phyloP scores from a whole-genome alignment of 768 basidiomycete species.

The Termitomyces sp. region DNA sequence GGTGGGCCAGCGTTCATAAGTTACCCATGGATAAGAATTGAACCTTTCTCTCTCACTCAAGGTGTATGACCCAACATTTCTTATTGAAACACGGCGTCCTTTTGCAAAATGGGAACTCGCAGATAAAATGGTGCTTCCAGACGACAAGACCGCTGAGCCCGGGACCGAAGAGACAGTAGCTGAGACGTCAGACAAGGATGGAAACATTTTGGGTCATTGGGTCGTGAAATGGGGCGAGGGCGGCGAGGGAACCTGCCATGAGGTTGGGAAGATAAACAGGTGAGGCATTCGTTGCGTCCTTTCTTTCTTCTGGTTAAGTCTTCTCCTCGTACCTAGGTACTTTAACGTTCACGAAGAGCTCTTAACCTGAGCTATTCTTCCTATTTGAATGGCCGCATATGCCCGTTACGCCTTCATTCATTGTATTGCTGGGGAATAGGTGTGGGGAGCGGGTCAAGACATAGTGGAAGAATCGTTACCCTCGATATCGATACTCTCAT shows the following conservation, averaged over 20 bases:
- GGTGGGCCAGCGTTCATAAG: conserved; percentile 26
- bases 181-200: conserved; percentile 60
- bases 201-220: conserved; percentile 70
- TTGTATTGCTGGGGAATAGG: background rate
- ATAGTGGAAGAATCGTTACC: background rate
- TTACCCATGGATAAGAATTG: background rate
- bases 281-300: conserved; percentile 21
- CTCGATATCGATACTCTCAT: background rate
- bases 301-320: background rate
- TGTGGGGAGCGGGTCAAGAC: background rate
- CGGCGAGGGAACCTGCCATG: conserved; percentile 59
- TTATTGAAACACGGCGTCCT: conserved; percentile 61
- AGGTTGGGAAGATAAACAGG: conserved; percentile 64
- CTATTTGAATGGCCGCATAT: background rate
- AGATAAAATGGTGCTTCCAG: conserved; percentile 42
- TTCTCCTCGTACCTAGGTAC: conserved; percentile 21
- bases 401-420: background rate
- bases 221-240: conserved; percentile 70
- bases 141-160: conserved; percentile 28
- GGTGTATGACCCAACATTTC: conserved; percentile 71
- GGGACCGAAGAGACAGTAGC: conserved; percentile 77
- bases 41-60: conserved; percentile 11
- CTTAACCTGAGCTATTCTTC: conserved; percentile 14
- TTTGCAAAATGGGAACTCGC: conserved; percentile 84
- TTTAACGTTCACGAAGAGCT: conserved; percentile 49